These are phyloP conservation scores for Cinnamomum chago DNA, from an alignment of 164 flowering plant species.

Conservation along the genomic window DNA sequence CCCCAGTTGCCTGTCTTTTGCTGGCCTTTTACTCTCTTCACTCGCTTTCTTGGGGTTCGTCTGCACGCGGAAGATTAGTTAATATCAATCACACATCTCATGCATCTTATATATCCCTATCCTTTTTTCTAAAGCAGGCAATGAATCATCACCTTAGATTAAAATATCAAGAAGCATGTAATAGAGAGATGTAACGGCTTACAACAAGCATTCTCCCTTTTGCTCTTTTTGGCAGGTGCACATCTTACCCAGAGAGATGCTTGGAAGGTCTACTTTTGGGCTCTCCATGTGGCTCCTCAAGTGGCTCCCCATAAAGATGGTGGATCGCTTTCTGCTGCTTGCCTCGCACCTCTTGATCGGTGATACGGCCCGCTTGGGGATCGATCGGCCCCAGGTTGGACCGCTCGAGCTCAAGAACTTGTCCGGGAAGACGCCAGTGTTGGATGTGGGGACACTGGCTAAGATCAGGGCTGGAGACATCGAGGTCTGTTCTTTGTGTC, in stretches of 20 bases:
- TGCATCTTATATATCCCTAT: neutral
- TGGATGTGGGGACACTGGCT: conserved; percentile 85
- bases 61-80: conserved; percentile 32
- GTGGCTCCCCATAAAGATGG: conserved; percentile 77
- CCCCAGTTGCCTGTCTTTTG: neutral
- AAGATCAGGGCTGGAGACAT: conserved; percentile 72
- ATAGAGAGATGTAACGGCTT: neutral
- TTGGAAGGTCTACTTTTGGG: conserved; percentile 89
- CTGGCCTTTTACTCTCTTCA: neutral
- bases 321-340: conserved; percentile 63
- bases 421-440: conserved; percentile 85
- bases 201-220: neutral
- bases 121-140: neutral
- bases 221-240: conserved; percentile 58
- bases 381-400: conserved; percentile 62
- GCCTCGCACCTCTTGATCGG: conserved; percentile 56
- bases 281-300: conserved; percentile 84
- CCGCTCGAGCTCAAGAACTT: conserved; percentile 70
- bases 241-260: conserved; percentile 85
- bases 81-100: neutral
- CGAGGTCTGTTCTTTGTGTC: conserved; percentile 34
- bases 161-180: conserved; percentile 1
- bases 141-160: neutral
- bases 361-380: conserved; percentile 56
- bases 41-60: conserved; percentile 42